Base-by-base conservation (phyloP, 805 yeast genomes). In the Nakazawaea ernobii region DNA sequence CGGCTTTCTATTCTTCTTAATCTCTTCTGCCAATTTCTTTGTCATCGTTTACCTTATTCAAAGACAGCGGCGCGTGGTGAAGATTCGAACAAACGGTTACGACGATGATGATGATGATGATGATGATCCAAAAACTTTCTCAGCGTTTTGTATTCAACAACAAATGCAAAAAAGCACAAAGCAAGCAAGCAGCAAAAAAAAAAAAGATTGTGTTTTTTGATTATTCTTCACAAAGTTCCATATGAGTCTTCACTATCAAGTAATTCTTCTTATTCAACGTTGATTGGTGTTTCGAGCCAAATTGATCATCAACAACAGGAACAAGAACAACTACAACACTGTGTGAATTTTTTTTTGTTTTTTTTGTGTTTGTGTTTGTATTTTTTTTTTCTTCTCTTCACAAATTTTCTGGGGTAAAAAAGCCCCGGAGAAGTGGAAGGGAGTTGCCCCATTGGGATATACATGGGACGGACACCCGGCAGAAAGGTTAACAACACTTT, bases 1-100 rank as follows among this genome's bases (percentile, higher is more conserved):
- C 5, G 90, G 88, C 53, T 71, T 78, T 39, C 92, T 63, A 35
- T 63, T 66, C 37, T 65, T 67, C 58, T 79, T 82, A 54, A 81
- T 75, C 45, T 72, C 75, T 10, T 64, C 62, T 1, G 82, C 71
- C 24, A 84, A 74, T 52, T 70, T 74, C 59, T 79, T 81, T 0
- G 91, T 84, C 90, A 84, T 84, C 9, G n/a, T n/a, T 20, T 20
- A 20, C 3, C 24, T 6, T 30, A n/a, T 30, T 30, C 33, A 30
- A 10, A 30, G 33, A 30, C 6, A 10, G n/a, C n/a, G 33, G n/a
- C n/a, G 33, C 33, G n/a, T 11, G n/a, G n/a, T 11, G 6, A 30
- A 10, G 6, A 30, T 3, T n/a, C 11, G 6, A 6, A 30, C 33
- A 30, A 30, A 30, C 33, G n/a, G 33, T 20, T n/a, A n/a, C n/a